These are phyloP conservation scores for Oemleria cerasiformis DNA, from an alignment of 306 rosid species.

Conservation along the genomic window DNA sequence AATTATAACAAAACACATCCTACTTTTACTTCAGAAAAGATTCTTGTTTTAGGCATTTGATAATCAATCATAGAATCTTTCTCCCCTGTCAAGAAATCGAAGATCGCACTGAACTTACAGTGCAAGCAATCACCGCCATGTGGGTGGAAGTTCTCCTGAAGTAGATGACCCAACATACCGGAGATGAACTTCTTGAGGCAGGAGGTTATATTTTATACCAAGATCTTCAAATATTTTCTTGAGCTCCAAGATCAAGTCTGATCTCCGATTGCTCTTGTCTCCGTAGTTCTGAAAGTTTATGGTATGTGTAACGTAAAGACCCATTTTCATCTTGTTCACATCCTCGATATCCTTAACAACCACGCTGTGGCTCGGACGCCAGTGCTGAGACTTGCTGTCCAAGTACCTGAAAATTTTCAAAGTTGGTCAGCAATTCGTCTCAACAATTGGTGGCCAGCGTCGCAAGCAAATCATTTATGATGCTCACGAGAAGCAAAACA, in stretches of 20 bases:
- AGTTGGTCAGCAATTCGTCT: not conserved
- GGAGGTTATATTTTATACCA: slow-evolving; percentile 58
- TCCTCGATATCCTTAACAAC: slow-evolving; percentile 65
- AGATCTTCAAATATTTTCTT: slow-evolving; percentile 76
- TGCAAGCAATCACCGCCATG: slow-evolving; percentile 22
- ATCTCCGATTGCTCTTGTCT: slow-evolving; percentile 59
- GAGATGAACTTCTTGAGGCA: slow-evolving; percentile 66
- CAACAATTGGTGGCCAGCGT: not conserved
- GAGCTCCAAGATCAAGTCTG: slow-evolving; percentile 72
- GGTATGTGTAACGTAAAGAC: slow-evolving; percentile 54
- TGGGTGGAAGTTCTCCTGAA: slow-evolving; percentile 21
- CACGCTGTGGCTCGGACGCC: slow-evolving; percentile 62
- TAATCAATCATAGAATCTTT: not conserved
- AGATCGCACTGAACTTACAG: not conserved
- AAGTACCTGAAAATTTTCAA: slow-evolving; percentile 47
- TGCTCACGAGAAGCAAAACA: not conserved
- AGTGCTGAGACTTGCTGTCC: slow-evolving; percentile 73
- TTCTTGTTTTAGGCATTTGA: not conserved
- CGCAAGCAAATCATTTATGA: not conserved
- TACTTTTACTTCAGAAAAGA: not conserved
- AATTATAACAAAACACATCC: not conserved
- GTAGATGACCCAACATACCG: slow-evolving; percentile 33
- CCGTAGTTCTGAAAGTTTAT: slow-evolving; percentile 75
- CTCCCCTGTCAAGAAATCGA: not conserved
- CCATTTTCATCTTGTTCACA: slow-evolving; percentile 67